phyloP scores from a whole-genome alignment of 2,329 filamentous ascomycete genomes.

The Pezicula carpinea region DNA sequence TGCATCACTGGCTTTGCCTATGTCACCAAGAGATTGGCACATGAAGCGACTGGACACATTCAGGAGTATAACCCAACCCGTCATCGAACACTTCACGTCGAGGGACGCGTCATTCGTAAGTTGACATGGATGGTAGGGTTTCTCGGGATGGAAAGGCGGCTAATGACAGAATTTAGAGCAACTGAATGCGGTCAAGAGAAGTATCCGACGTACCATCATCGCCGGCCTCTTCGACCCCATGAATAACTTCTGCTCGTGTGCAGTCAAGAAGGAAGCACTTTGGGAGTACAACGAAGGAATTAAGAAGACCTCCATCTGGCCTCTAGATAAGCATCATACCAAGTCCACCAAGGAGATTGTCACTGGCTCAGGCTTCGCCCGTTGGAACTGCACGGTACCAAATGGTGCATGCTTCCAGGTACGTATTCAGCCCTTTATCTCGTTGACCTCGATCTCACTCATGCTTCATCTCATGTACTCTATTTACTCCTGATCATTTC shows the following conservation, averaged over 20 bases:
- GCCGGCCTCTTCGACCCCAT: constrained; percentile 2
- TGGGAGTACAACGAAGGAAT: constrained; percentile 1
- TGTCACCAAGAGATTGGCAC: background rate
- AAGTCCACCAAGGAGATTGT: constrained; percentile 3
- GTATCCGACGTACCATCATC: constrained; percentile 3
- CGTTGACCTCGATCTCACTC: no score
- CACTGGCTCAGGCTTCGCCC: constrained; percentile 1
- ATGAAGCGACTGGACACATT: background rate
- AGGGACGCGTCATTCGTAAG: constrained; percentile 5
- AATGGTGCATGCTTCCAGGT: constrained; percentile 2
- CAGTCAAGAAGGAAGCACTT: background rate
- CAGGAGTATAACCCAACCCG: constrained; percentile 1
- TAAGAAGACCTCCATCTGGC: background rate
- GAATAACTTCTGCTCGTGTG: constrained; percentile 2
- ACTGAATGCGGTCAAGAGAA: constrained; percentile 1
- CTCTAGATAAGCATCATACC: constrained; percentile 1
- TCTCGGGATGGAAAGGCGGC: background rate
- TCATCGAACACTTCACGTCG: constrained; percentile 1
- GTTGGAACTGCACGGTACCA: constrained; percentile 3
- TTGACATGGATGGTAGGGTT: background rate
- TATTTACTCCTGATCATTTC: no score
- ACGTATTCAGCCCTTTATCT: no score
- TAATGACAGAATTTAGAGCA: constrained; percentile 2
- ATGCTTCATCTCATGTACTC: no score
- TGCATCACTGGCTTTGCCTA: constrained; percentile 1